Evolutionary conservation across 192 early-diverging fungal genomes (phyloP).

Genomic region (Podila verticillata): DNA sequence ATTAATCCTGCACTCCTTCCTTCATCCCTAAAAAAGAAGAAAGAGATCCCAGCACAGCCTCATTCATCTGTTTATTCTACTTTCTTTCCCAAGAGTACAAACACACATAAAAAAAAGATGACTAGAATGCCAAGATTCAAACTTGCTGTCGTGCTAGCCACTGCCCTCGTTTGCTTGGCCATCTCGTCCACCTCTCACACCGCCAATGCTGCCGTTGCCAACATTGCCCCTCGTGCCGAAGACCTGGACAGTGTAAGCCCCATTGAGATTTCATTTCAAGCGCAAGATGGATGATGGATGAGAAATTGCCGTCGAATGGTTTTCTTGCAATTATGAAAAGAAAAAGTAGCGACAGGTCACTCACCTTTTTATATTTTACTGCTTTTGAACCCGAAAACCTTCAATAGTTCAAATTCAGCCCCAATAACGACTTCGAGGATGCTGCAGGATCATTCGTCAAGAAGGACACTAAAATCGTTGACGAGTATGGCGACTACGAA

Average conservation of each 20-base stretch:
- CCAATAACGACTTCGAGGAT: constrained; percentile 17
- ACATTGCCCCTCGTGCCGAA: neutral
- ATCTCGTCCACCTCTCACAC: neutral
- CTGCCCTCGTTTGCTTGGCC: neutral
- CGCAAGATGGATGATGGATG: neutral
- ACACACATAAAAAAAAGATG: neutral
- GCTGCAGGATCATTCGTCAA: constrained; percentile 11
- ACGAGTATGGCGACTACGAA: constrained; percentile 37
- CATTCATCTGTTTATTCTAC: too few relatives aligned
- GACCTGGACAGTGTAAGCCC: neutral
- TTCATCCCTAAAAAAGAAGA: too few relatives aligned
- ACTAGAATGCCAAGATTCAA: constrained; percentile 20
- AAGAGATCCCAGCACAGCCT: too few relatives aligned
- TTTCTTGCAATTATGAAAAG: neutral
- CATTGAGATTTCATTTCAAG: neutral
- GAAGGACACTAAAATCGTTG: constrained; percentile 10
- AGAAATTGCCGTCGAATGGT: neutral
- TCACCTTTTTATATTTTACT: too few relatives aligned
- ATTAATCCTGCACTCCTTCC: neutral
- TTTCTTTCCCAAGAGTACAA: too few relatives aligned
- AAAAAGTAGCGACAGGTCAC: neutral
- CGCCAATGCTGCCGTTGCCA: neutral
- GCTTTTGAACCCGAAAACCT: neutral
- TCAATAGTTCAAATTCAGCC: constrained; percentile 17
- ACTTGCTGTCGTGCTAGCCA: neutral